phyloP scores from a whole-genome alignment of 148 eudicot genomes.

The Linanthus parryae region DNA sequence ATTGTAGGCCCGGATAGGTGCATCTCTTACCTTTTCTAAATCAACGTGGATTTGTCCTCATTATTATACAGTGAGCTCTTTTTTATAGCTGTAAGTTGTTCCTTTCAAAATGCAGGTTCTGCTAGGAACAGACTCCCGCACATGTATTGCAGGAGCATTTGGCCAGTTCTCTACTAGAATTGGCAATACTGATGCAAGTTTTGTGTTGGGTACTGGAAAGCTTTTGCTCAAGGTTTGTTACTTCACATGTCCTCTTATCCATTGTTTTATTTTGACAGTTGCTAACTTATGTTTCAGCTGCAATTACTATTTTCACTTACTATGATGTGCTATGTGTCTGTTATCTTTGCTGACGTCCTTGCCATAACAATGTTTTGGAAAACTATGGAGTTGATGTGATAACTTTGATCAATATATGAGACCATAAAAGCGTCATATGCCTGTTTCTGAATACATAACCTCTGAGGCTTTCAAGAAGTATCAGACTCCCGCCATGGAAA shows the following conservation, averaged over 20 bases:
- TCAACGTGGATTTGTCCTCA: not conserved
- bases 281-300: too few species aligned
- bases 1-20: constrained; percentile 97
- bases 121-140: constrained; percentile 84
- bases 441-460: constrained; percentile 83
- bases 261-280: constrained; percentile 2
- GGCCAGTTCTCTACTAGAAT: constrained; percentile 90
- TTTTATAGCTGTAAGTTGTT: not conserved
- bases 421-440: constrained; percentile 96
- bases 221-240: constrained; percentile 61
- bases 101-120: constrained; percentile 31
- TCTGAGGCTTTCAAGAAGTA: constrained; percentile 91
- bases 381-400: constrained; percentile 99
- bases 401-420: constrained; percentile 97
- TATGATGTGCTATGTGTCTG: too few species aligned
- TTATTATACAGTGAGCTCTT: too few species aligned
- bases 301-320: too few species aligned
- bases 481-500: constrained; percentile 75
- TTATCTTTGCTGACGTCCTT: too few species aligned
- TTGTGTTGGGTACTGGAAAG: constrained; percentile 78
- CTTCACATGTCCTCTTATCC: not conserved
- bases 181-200: constrained; percentile 86
- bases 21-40: not conserved
- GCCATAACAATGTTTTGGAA: too few species aligned
- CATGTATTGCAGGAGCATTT: constrained; percentile 88